phyloP scores from a whole-genome alignment of 768 basidiomycete species.

The Trametes meyenii region DNA sequence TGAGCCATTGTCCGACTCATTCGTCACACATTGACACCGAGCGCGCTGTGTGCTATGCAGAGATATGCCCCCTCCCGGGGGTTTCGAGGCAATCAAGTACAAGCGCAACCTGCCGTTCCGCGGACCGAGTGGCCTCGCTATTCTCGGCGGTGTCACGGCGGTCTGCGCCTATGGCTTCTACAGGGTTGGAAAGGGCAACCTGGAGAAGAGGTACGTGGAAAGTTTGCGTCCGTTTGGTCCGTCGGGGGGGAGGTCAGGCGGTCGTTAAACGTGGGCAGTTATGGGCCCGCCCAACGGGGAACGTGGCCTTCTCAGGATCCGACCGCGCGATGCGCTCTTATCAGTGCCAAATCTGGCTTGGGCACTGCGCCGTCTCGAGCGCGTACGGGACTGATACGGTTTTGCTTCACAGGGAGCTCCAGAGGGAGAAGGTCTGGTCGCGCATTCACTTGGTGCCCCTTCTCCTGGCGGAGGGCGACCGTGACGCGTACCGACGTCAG shows the following conservation, averaged over 20 bases:
- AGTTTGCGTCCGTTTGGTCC: constrained; percentile 13
- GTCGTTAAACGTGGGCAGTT: constrained; percentile 65
- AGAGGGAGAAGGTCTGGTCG: constrained; percentile 93
- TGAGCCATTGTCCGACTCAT: constrained; percentile 39
- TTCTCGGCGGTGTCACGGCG: constrained; percentile 84
- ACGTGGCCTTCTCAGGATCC: constrained; percentile 71
- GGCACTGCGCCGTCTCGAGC: constrained; percentile 18
- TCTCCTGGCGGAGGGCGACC: constrained; percentile 91
- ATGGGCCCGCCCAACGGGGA: constrained; percentile 63
- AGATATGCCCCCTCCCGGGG: constrained; percentile 94
- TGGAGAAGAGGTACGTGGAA: constrained; percentile 84
- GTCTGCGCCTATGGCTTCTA: constrained; percentile 93
- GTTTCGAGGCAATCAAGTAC: constrained; percentile 92
- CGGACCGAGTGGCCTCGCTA: constrained; percentile 80
- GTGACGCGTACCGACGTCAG: constrained; percentile 81
- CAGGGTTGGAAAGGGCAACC: constrained; percentile 84
- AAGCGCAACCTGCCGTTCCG: constrained; percentile 93
- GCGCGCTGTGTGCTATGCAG: constrained; percentile 44
- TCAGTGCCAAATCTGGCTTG: constrained; percentile 38
- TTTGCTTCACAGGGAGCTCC: constrained; percentile 74
- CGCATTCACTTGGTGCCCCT: constrained; percentile 93
- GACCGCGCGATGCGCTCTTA: constrained; percentile 56
- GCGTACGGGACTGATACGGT: constrained; percentile 46
- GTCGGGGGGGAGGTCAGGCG: constrained; percentile 51
- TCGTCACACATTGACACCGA: constrained; percentile 9